phyloP scores from a whole-genome alignment of 257 asterid genomes.

The Solanum pimpinellifolium region DNA sequence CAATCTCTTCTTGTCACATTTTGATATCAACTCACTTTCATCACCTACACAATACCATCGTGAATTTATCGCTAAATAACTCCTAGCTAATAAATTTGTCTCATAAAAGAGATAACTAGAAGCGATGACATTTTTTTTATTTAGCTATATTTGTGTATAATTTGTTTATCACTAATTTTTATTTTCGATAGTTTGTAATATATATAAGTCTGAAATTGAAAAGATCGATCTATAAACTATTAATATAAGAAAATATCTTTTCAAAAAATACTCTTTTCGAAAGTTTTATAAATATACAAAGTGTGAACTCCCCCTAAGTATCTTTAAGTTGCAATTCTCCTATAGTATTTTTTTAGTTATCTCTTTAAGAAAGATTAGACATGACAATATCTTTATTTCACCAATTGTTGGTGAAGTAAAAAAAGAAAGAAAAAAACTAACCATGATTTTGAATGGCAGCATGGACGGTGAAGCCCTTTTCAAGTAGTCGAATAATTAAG shows the following conservation, averaged over 20 bases:
- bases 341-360: too few species aligned
- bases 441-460: conserved; percentile 60
- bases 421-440: neutral
- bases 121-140: too few species aligned
- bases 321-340: neutral
- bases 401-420: neutral
- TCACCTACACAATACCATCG: neutral
- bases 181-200: neutral
- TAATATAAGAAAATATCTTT: neutral
- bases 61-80: too few species aligned
- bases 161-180: neutral
- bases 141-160: neutral
- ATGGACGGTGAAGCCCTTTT: conserved; percentile 76
- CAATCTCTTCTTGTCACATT: conserved; percentile 29
- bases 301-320: neutral
- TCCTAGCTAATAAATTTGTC: neutral
- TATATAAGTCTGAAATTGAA: neutral
- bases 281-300: neutral
- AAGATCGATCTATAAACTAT: neutral
- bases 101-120: neutral
- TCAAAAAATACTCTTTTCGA: neutral
- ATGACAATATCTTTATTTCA: neutral
- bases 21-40: conserved; percentile 25
- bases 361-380: neutral
- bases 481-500: conserved; percentile 58